These are phyloP conservation scores for Phlegmacium glaucopus DNA, from an alignment of 768 basidiomycete genomes.

Conservation along the genomic window DNA sequence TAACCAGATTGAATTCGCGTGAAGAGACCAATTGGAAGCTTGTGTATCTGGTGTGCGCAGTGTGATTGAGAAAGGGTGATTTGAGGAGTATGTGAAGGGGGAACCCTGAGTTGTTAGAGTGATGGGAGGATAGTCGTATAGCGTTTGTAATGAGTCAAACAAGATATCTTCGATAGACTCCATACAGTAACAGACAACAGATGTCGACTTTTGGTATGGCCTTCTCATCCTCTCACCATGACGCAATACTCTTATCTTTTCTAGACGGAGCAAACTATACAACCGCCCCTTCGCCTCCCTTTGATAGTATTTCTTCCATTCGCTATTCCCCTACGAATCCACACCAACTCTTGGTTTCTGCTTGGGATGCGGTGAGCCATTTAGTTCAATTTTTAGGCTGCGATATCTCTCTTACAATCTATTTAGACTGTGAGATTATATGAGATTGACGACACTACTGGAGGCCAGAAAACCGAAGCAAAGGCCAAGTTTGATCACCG, in stretches of 20 bases:
- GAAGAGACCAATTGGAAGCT: conserved; percentile 68
- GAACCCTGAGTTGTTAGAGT: conserved; percentile 55
- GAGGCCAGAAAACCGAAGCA: conserved; percentile 56
- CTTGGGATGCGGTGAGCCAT: conserved; percentile 76
- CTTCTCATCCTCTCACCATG: too few relatives aligned
- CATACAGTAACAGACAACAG: too few relatives aligned
- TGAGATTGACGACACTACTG: conserved; percentile 62
- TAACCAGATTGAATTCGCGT: conserved; percentile 76
- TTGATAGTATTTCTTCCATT: conserved; percentile 81
- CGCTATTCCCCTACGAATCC: conserved; percentile 80
- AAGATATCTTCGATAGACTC: conserved; percentile 70
- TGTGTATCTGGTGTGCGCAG: conserved; percentile 63
- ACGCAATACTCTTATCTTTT: too few relatives aligned
- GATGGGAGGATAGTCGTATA: conserved; percentile 64
- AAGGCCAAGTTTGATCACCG: conserved; percentile 86
- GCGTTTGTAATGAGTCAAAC: conserved; percentile 54
- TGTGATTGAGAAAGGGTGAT: conserved; percentile 33
- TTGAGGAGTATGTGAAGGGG: conserved; percentile 38
- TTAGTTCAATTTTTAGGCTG: conserved; percentile 5
- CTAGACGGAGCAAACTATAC: conserved; percentile 24
- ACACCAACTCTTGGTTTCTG: conserved; percentile 75
- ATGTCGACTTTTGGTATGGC: conserved; percentile 15
- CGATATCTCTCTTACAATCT: background rate
- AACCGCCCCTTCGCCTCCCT: conserved; percentile 55
- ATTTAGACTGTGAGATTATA: conserved; percentile 36